A percentile compares a stretch with the other conserved stretches of the same genome.
phyloP scores from a whole-genome alignment of 1,139 yeast genomes.

The Groenewaldozyma sp. region DNA sequence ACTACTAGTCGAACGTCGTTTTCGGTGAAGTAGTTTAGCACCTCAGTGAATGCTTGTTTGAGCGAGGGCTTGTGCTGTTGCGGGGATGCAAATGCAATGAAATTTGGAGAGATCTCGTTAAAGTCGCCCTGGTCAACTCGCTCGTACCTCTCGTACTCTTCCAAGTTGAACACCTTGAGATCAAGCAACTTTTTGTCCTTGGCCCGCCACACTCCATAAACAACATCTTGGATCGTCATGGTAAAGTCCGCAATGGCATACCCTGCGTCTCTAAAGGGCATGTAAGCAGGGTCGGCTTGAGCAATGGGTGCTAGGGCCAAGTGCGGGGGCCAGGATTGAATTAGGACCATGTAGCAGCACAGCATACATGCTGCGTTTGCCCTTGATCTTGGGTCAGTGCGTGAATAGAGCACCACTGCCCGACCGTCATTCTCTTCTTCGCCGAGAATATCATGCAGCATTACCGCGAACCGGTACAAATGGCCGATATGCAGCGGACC shows the following conservation, averaged over 20 bases:
- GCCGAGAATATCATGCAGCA: conserved; percentile 80
- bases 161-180: conserved; percentile 77
- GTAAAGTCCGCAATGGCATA: conserved; percentile 92
- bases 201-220: conserved; percentile 98
- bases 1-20: conserved; percentile 83
- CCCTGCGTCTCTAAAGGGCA: conserved; percentile 95
- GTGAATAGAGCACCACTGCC: conserved; percentile 83
- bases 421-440: conserved; percentile 77
- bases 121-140: conserved; percentile 96
- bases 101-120: conserved; percentile 83
- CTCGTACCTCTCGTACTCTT: conserved; percentile 87
- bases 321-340: conserved; percentile 98
- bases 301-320: conserved; percentile 91
- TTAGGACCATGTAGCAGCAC: conserved; percentile 89
- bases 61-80: conserved; percentile 49
- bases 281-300: conserved; percentile 88
- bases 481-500: conserved; percentile 95
- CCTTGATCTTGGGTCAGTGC: conserved; percentile 70
- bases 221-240: conserved; percentile 86
- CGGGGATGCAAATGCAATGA: conserved; percentile 96
- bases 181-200: conserved; percentile 86
- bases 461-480: conserved; percentile 88
- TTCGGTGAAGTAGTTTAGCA: conserved; percentile 60
- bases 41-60: conserved; percentile 50
- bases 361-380: conserved; percentile 92